Percentiles rank a stretch among this genome's conserved stretches.
phyloP scores from a whole-genome alignment of 352 stramenopile genomes.

The Pythium utonaiense region DNA sequence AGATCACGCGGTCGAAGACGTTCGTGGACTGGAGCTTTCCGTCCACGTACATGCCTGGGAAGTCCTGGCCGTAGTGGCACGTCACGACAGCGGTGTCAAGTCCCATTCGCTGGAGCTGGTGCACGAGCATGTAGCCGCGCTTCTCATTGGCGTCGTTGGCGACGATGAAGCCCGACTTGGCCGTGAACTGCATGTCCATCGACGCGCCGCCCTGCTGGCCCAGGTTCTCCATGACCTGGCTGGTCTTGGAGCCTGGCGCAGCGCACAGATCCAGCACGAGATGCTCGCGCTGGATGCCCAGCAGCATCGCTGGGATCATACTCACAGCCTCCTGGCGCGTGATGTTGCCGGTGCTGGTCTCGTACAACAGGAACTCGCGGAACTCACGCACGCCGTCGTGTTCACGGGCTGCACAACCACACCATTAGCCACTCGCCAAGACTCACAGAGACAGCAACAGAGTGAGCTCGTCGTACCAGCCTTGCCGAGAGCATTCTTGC shows the following conservation, averaged over 20 bases:
- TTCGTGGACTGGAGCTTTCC: conserved; percentile 35
- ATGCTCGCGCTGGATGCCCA: conserved; percentile 90
- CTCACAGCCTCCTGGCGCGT: conserved; percentile 97
- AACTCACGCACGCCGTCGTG: conserved; percentile 77
- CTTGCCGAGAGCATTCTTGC: conserved; percentile 60
- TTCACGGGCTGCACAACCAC: conserved; percentile 35
- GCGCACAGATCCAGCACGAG: conserved; percentile 80
- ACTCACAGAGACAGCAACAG: no score
- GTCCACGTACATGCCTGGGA: conserved; percentile 84
- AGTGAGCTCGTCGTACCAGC: conserved; percentile 24
- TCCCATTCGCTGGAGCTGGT: conserved; percentile 83
- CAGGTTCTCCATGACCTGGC: conserved; percentile 92
- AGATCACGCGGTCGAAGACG: conserved; percentile 96
- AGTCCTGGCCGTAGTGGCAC: conserved; percentile 90
- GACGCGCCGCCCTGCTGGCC: conserved; percentile 18
- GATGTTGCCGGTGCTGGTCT: conserved; percentile 89
- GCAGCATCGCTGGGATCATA: conserved; percentile 96
- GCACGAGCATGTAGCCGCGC: conserved; percentile 95
- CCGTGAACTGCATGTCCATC: conserved; percentile 11
- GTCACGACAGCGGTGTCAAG: conserved; percentile 89
- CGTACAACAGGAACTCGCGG: conserved; percentile 90
- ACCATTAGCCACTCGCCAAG: no score
- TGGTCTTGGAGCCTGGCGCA: conserved; percentile 98
- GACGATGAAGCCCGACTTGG: conserved; percentile 79
- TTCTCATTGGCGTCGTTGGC: conserved; percentile 96